phyloP scores from a whole-genome alignment of 257 asterid genomes.

The Ophiorrhiza pumila region DNA sequence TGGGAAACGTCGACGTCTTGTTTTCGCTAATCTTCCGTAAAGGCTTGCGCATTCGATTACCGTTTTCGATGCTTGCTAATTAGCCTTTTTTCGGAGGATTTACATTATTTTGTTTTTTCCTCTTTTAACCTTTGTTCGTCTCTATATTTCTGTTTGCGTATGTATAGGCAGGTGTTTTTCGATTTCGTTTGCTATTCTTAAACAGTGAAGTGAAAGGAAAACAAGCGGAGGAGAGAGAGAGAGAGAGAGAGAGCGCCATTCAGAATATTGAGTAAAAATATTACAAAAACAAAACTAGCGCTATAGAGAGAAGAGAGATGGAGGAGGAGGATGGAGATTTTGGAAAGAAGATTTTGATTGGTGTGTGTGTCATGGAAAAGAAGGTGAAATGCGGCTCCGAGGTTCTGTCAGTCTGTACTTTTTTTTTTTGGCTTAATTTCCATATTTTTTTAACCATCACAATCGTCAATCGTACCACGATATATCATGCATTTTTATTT shows the following conservation, averaged over 20 bases:
- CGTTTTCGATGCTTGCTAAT: conserved; percentile 1
- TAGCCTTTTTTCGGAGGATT: background rate
- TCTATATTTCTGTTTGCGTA: background rate
- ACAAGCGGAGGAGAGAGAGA: no score
- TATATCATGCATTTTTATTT: conserved; percentile 3
- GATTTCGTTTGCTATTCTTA: background rate
- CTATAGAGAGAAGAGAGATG: background rate
- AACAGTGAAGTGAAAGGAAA: conserved; percentile 24
- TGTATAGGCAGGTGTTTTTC: background rate
- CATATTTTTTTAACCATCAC: conserved; percentile 13
- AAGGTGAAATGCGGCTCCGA: conserved; percentile 68
- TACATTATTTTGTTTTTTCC: background rate
- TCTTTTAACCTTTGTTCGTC: background rate
- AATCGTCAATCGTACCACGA: conserved; percentile 1
- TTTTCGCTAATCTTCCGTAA: conserved; percentile 5
- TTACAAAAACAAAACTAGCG: background rate
- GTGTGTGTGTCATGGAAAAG: no score
- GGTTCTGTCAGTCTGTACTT: conserved; percentile 48
- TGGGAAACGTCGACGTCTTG: conserved; percentile 20
- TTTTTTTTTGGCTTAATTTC: conserved; percentile 29
- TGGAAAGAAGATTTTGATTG: no score
- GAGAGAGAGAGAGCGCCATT: conserved; percentile 13
- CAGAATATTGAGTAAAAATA: background rate
- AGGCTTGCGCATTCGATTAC: conserved; percentile 15
- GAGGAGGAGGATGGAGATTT: background rate